These are phyloP conservation scores for Thinopyrum elongatum DNA, from an alignment of 176 grass and related monocot species.

Conservation along the genomic window DNA sequence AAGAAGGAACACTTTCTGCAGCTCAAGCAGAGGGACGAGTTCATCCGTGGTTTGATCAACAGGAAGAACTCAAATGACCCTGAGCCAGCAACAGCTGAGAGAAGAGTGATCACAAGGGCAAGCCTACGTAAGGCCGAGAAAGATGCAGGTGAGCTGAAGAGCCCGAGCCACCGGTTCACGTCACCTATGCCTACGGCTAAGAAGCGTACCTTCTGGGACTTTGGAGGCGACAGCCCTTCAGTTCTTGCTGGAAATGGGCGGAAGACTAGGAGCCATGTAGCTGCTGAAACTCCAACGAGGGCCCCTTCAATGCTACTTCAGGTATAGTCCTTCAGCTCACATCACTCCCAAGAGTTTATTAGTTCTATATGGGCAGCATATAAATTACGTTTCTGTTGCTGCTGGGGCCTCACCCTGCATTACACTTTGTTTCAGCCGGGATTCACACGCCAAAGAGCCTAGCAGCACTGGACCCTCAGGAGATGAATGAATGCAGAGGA, in stretches of 20 bases:
- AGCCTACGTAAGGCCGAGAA: constrained; percentile 53
- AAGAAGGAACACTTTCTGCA: constrained; percentile 71
- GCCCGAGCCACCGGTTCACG: constrained; percentile 61
- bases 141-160: constrained; percentile 66
- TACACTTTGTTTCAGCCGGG: constrained; percentile 74
- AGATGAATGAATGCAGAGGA: not conserved
- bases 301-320: constrained; percentile 44
- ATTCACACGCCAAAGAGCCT: constrained; percentile 55
- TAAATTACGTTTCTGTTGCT: constrained; percentile 47
- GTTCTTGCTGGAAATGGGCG: constrained; percentile 67
- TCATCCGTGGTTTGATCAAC: constrained; percentile 72
- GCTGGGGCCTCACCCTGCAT: constrained; percentile 44
- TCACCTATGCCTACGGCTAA: constrained; percentile 67
- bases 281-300: constrained; percentile 46
- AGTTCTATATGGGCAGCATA: constrained; percentile 12
- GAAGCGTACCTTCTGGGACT: constrained; percentile 98
- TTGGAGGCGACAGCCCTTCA: constrained; percentile 74
- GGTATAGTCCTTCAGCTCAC: constrained; percentile 46
- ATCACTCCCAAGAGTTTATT: not conserved
- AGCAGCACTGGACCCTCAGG: constrained; percentile 14
- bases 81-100: constrained; percentile 39
- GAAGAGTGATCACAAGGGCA: constrained; percentile 60
- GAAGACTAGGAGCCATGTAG: constrained; percentile 86
- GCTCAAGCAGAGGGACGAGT: constrained; percentile 81
- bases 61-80: constrained; percentile 42